Percentiles rank a stretch among this genome's conserved stretches.
These are phyloP conservation scores for Didymellaceae sp. DNA, from an alignment of 2,329 filamentous ascomycete species.

Conservation along the genomic window DNA sequence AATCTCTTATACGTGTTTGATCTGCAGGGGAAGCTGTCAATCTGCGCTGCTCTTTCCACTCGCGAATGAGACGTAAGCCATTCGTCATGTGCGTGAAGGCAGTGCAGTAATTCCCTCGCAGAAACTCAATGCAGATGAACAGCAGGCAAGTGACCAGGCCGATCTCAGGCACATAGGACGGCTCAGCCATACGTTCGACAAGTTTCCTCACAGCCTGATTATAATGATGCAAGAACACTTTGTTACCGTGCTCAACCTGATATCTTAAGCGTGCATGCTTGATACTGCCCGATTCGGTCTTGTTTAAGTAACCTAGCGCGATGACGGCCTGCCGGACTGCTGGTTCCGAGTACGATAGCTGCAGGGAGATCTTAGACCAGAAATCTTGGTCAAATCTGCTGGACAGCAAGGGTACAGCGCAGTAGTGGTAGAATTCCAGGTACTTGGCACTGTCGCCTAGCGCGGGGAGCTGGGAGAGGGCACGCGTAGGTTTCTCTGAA, in stretches of 20 bases:
- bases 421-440: conserved; percentile 52
- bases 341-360: conserved; percentile 51
- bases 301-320: conserved; percentile 49
- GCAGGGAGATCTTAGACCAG: conserved; percentile 52
- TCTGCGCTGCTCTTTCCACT: conserved; percentile 13
- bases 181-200: conserved; percentile 41
- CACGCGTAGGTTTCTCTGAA: background rate
- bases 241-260: conserved; percentile 11
- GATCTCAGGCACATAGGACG: conserved; percentile 43
- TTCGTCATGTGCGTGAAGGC: conserved; percentile 54
- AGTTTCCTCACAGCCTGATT: conserved; percentile 49
- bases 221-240: conserved; percentile 50
- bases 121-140: conserved; percentile 53
- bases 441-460: conserved; percentile 28
- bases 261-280: conserved; percentile 24
- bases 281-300: conserved; percentile 29
- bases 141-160: conserved; percentile 53
- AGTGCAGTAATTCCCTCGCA: conserved; percentile 51
- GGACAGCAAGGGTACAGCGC: conserved; percentile 47
- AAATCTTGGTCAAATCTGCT: conserved; percentile 45
- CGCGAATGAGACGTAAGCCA: conserved; percentile 49
- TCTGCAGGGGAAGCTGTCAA: too few species aligned
- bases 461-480: conserved; percentile 13
- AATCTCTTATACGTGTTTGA: background rate
- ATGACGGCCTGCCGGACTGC: conserved; percentile 54